Evolutionary conservation across 139 green algal genomes (phyloP).

Genomic region (Coelastrella sp.): DNA sequence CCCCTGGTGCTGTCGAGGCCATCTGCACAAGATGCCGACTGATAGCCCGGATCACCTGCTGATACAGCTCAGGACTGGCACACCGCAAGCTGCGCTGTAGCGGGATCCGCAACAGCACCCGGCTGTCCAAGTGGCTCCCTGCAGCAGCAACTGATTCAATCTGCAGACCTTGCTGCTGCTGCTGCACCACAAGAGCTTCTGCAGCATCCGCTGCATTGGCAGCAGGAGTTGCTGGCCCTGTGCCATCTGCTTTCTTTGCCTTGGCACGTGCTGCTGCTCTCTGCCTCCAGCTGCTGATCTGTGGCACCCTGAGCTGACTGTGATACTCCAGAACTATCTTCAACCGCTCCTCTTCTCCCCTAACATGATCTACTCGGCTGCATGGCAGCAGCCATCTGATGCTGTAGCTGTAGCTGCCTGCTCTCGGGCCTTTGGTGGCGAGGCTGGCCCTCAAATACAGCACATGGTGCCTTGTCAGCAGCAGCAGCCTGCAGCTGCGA

Average conservation of each 20-base stretch:
- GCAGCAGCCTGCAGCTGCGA: constrained; percentile 70
- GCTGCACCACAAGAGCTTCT: too few species aligned
- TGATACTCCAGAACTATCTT: constrained; percentile 37
- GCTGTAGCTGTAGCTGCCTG: constrained; percentile 6
- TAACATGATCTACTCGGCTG: constrained; percentile 43
- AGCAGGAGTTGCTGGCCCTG: background rate
- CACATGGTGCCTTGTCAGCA: constrained; percentile 83
- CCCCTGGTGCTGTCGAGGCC: too few species aligned
- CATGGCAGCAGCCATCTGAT: constrained; percentile 45
- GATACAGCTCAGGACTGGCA: constrained; percentile 61
- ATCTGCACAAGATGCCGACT: constrained; percentile 47
- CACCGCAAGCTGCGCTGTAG: constrained; percentile 65
- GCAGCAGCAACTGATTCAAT: background rate
- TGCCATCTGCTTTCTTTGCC: background rate
- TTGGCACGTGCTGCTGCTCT: background rate
- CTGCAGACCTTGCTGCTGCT: background rate
- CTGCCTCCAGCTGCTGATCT: background rate
- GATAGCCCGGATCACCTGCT: constrained; percentile 34
- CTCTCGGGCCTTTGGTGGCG: background rate
- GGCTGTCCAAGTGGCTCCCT: background rate
- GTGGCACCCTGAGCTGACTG: constrained; percentile 25
- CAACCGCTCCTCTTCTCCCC: constrained; percentile 41
- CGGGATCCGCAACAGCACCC: constrained; percentile 58
- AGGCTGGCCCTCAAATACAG: constrained; percentile 69
- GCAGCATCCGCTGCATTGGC: background rate